Evolutionary conservation across 2,329 filamentous ascomycete genomes (phyloP).

Genomic region (Xylaria sp.): DNA sequence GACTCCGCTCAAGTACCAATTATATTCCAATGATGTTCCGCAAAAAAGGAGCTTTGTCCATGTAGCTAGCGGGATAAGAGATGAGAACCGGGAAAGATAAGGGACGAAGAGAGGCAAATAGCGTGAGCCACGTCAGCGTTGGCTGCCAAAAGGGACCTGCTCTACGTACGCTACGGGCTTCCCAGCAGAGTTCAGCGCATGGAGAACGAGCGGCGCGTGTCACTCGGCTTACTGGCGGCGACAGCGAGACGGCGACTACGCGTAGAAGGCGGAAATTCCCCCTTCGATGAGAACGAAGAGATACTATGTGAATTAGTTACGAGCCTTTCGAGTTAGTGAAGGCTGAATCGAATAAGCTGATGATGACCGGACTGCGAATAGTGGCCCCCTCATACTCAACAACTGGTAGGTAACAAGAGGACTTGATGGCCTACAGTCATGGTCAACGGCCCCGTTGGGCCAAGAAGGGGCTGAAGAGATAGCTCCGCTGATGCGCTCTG

Average conservation of each 20-base stretch:
- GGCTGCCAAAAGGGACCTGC: constrained; percentile 1
- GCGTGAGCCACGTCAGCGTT: constrained; percentile 18
- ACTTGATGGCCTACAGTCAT: no score
- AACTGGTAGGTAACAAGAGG: constrained; percentile 10
- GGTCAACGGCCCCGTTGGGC: constrained; percentile 7
- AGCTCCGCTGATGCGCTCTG: constrained; percentile 8
- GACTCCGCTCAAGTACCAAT: no score
- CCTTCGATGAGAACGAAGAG: no score
- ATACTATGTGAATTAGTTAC: background rate
- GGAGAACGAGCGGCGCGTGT: constrained; percentile 13
- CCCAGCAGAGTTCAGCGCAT: constrained; percentile 1
- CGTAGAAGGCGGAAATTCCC: no score
- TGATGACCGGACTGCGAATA: constrained; percentile 22
- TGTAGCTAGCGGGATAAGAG: background rate
- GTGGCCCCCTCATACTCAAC: constrained; percentile 4
- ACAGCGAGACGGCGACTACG: background rate
- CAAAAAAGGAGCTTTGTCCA: background rate
- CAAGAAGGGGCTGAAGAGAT: constrained; percentile 24
- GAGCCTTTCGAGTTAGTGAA: background rate
- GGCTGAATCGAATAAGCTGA: constrained; percentile 6
- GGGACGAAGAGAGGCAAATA: background rate
- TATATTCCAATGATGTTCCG: no score
- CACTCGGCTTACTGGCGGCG: constrained; percentile 20
- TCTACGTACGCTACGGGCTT: background rate
- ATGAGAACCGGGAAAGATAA: background rate